phyloP scores from a whole-genome alignment of 2,329 filamentous ascomycete species.

The Aureobasidium sp. region DNA sequence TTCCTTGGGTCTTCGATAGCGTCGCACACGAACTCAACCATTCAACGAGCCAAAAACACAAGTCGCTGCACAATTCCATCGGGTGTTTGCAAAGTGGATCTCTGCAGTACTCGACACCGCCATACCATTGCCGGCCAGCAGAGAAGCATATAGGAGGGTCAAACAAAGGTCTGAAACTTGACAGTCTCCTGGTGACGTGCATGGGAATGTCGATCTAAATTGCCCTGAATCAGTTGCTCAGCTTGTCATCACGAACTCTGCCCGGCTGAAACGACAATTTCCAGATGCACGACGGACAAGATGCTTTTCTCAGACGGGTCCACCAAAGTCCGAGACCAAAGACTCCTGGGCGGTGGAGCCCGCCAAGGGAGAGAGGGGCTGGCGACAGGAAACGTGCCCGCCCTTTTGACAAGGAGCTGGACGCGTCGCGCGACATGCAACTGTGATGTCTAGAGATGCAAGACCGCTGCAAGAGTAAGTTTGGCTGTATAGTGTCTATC shows the following conservation, averaged over 20 bases:
- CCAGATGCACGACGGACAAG: background rate
- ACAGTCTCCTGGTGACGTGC: background rate
- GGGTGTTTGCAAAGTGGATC: background rate
- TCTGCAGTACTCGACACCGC: background rate
- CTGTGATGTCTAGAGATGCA: background rate
- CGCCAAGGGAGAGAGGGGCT: background rate
- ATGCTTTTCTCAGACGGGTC: background rate
- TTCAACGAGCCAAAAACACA: background rate
- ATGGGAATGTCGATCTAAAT: slow-evolving; percentile 3
- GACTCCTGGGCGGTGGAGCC: background rate
- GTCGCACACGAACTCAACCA: background rate
- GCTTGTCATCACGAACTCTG: background rate
- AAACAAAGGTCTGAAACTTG: background rate
- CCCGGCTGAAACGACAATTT: slow-evolving; percentile 1
- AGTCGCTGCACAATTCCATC: background rate
- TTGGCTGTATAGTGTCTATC: background rate
- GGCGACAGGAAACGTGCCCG: slow-evolving; percentile 4
- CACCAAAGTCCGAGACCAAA: background rate
- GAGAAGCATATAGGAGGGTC: background rate
- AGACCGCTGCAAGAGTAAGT: background rate
- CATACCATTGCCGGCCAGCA: background rate
- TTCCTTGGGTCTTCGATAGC: slow-evolving; percentile 1
- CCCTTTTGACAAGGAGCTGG: background rate
- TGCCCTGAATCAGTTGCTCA: background rate
- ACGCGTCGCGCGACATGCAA: background rate